These are phyloP conservation scores for Euphorbia schlechtendalii DNA, from an alignment of 441 rosid genomes.

Conservation along the genomic window DNA sequence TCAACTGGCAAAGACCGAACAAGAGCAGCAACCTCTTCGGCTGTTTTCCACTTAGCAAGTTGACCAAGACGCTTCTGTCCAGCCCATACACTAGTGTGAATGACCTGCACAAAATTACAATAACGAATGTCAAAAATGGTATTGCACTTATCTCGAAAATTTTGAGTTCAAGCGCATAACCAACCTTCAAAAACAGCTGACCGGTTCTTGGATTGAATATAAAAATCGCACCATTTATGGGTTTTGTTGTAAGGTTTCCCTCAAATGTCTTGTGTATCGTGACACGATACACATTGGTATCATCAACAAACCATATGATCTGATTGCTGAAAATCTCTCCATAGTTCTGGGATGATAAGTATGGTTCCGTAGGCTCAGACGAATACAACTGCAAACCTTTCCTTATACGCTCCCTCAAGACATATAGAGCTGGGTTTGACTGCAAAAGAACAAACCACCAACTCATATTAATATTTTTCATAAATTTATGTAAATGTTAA, in stretches of 20 bases:
- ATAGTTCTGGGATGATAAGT: conserved; percentile 94
- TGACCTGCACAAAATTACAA: conserved; percentile 47
- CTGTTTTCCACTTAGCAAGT: conserved; percentile 96
- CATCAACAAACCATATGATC: conserved; percentile 97
- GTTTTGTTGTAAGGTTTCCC: conserved; percentile 92
- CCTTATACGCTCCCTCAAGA: conserved; percentile 93
- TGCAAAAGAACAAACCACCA: conserved; percentile 30
- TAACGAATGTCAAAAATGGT: not conserved
- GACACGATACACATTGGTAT: conserved; percentile 94
- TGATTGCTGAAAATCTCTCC: conserved; percentile 99
- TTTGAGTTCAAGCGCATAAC: not conserved
- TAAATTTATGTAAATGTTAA: not conserved
- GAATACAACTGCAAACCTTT: conserved; percentile 97
- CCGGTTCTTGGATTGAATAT: conserved; percentile 97
- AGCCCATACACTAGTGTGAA: conserved; percentile 98
- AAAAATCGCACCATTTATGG: conserved; percentile 90
- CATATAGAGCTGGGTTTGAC: conserved; percentile 94
- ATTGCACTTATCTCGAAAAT: not conserved
- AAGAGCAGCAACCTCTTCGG: conserved; percentile 99
- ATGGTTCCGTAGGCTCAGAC: conserved; percentile 97
- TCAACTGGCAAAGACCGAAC: conserved; percentile 97
- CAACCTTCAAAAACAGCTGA: conserved; percentile 84
- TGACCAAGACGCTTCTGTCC: conserved; percentile 99
- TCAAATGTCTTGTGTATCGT: conserved; percentile 96
- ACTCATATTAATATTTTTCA: not conserved